Evolutionary conservation across 2,329 filamentous ascomycete genomes (phyloP).

Genomic region (Fusarium tjaetaba): DNA sequence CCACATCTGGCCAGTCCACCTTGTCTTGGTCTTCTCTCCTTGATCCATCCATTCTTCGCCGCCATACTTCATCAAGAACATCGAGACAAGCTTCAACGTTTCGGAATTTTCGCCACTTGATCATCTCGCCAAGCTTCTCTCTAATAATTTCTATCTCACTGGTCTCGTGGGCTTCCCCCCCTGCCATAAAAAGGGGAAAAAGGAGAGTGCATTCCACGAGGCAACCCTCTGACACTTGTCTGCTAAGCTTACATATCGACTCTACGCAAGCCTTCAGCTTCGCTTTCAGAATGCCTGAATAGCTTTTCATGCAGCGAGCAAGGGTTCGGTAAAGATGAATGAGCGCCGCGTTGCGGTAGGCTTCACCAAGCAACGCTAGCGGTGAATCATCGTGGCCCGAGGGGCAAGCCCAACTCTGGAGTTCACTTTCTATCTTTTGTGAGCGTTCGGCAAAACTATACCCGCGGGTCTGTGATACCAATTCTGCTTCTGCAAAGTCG

Average conservation of each 20-base stretch:
- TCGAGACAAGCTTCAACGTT: not conserved
- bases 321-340: not conserved
- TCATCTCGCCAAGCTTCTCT: not conserved
- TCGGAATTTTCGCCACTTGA: not conserved
- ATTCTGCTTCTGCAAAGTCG: not conserved
- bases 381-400: not conserved
- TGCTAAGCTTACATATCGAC: not conserved
- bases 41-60: not conserved
- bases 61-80: not conserved
- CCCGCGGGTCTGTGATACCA: not conserved
- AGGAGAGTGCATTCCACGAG: not conserved
- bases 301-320: not conserved
- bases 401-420: not conserved
- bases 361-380: not conserved
- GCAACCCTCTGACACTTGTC: not conserved
- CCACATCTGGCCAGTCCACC: not conserved
- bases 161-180: not conserved
- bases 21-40: not conserved
- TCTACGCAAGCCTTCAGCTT: not conserved
- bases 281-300: not conserved
- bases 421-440: not conserved
- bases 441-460: not conserved
- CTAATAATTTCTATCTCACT: not conserved
- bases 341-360: not conserved
- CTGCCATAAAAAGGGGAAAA: not conserved